These are phyloP conservation scores for Logfia minima DNA, from an alignment of 129 eudicot genomes.

Conservation along the genomic window DNA sequence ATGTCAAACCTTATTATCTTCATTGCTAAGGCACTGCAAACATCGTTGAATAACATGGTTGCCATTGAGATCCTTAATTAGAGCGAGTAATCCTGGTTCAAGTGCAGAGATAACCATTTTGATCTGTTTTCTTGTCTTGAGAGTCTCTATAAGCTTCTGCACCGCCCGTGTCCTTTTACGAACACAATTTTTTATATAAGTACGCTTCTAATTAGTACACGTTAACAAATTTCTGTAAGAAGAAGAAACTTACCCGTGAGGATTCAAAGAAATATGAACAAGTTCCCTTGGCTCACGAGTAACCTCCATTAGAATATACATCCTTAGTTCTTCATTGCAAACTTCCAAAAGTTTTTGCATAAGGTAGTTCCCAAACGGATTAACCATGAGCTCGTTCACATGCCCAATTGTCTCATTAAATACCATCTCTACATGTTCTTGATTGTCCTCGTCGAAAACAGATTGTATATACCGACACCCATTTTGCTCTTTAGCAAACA, in stretches of 20 bases:
- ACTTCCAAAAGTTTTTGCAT: conserved; percentile 68
- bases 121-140: conserved; percentile 63
- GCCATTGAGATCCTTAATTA: conserved; percentile 68
- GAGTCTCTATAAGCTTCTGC: conserved; percentile 69
- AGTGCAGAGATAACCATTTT: conserved; percentile 48
- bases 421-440: conserved; percentile 52
- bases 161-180: conserved; percentile 66
- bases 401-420: conserved; percentile 54
- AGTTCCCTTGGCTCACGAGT: conserved; percentile 53
- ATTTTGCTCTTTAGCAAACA: conserved; percentile 64
- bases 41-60: conserved; percentile 79
- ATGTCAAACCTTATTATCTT: conserved; percentile 59
- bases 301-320: conserved; percentile 45
- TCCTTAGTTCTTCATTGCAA: conserved; percentile 64
- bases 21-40: conserved; percentile 52
- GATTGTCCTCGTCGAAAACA: conserved; percentile 53
- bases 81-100: conserved; percentile 65
- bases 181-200: conserved; percentile 3
- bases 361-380: conserved; percentile 77
- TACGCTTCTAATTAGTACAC: not conserved
- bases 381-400: conserved; percentile 57
- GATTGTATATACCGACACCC: conserved; percentile 73
- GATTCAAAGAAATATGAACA: conserved; percentile 46
- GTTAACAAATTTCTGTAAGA: not conserved
- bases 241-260: conserved; percentile 58